phyloP scores from a whole-genome alignment of 306 rosid species.

The Heteromeles arbutifolia region DNA sequence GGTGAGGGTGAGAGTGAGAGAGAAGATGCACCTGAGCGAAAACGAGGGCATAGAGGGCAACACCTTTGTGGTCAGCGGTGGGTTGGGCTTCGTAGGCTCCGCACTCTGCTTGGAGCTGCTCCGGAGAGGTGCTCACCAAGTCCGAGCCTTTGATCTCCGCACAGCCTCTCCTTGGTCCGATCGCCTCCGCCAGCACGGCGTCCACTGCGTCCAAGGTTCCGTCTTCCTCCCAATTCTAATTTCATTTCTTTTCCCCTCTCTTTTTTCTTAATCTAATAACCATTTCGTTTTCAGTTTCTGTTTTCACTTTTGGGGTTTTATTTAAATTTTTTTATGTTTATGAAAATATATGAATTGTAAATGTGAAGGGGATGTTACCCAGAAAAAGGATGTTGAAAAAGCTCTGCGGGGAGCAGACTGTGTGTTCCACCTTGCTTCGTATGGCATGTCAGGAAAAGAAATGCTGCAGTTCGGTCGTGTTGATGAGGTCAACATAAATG shows the following conservation, averaged over 20 bases:
- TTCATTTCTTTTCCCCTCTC: neutral
- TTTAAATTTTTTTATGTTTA: neutral
- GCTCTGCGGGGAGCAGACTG: constrained; percentile 66
- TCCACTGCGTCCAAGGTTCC: constrained; percentile 59
- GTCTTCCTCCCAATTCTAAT: neutral
- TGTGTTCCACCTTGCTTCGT: constrained; percentile 85
- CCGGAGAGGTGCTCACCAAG: constrained; percentile 66
- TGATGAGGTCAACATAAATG: constrained; percentile 73
- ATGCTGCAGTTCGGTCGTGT: constrained; percentile 79
- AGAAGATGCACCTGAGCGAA: constrained; percentile 68
- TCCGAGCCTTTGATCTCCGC: constrained; percentile 72
- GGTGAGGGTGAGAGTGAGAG: neutral
- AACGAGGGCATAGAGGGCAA: constrained; percentile 85
- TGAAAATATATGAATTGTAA: neutral
- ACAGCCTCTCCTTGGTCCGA: constrained; percentile 50
- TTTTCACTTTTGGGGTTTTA: no score
- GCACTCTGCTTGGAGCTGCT: constrained; percentile 80
- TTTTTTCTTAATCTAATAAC: neutral
- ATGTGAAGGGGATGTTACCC: constrained; percentile 50
- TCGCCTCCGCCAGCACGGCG: constrained; percentile 44
- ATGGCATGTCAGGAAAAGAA: constrained; percentile 88
- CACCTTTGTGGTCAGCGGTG: constrained; percentile 72
- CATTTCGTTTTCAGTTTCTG: neutral
- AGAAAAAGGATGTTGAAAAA: constrained; percentile 61
- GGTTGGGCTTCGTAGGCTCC: constrained; percentile 81